A percentile compares a stretch with the other conserved stretches of the same genome.
phyloP scores from a whole-genome alignment of 495 filamentous ascomycete species.

The Penicillium waksmanii region DNA sequence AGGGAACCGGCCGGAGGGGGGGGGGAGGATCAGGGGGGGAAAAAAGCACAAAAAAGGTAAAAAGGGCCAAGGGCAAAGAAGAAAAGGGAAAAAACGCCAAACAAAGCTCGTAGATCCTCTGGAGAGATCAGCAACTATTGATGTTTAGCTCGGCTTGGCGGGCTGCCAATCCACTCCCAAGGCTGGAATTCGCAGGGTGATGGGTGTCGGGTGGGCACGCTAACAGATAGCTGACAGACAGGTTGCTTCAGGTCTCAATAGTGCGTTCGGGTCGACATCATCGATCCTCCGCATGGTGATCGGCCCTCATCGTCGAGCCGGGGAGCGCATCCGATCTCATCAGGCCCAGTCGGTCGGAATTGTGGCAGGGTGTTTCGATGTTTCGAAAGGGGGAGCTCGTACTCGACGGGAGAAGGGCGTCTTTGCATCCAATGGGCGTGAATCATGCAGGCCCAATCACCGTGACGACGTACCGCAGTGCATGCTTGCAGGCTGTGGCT shows the following conservation, averaged over 20 bases:
- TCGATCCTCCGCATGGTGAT: conserved; percentile 9
- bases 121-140: conserved; percentile 52
- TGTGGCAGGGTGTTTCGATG: not conserved
- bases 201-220: not conserved
- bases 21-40: not conserved
- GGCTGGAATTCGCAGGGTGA: not conserved
- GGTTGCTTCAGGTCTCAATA: conserved; percentile 32
- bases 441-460: conserved; percentile 10
- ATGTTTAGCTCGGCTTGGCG: conserved; percentile 47
- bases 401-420: not conserved
- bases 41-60: not conserved
- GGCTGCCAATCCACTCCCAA: conserved; percentile 14
- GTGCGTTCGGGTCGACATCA: conserved; percentile 17
- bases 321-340: conserved; percentile 4
- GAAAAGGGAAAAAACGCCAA: conserved; percentile 15
- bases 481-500: not conserved
- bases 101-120: conserved; percentile 40
- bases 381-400: not conserved
- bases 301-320: conserved; percentile 3
- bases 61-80: not conserved
- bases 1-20: conserved; percentile 1
- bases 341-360: not conserved
- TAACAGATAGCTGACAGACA: conserved; percentile 16
- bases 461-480: not conserved
- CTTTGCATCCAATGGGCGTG: conserved; percentile 3